Evolutionary conservation across 768 basidiomycete species (phyloP).

Genomic region (Porpolomopsis calyptriformis): DNA sequence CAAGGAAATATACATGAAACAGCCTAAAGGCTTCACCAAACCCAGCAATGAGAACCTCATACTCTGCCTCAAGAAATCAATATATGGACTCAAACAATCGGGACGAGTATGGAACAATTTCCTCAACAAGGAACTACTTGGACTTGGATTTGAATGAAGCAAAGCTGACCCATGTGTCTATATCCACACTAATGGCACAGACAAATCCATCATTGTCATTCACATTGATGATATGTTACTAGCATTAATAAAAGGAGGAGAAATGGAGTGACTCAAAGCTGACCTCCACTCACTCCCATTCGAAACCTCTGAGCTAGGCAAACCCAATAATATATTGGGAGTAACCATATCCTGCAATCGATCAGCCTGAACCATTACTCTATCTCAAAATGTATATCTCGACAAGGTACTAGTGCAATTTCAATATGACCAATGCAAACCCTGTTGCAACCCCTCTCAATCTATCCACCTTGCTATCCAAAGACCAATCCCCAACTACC

Average conservation of each 20-base stretch:
- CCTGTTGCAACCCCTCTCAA: constrained; percentile 24
- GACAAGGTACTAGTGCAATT: constrained; percentile 18
- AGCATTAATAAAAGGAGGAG: neutral
- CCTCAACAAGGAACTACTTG: constrained; percentile 6
- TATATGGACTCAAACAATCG: constrained; percentile 27
- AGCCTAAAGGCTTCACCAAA: constrained; percentile 22
- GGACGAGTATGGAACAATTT: constrained; percentile 19
- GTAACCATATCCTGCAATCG: constrained; percentile 19
- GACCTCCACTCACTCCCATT: neutral
- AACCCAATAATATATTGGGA: constrained; percentile 19
- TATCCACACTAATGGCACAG: constrained; percentile 1
- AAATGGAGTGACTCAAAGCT: neutral
- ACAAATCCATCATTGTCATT: constrained; percentile 18
- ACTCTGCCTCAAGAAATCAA: constrained; percentile 15
- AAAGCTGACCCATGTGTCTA: constrained; percentile 9
- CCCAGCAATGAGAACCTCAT: constrained; percentile 15
- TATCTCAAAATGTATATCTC: constrained; percentile 21
- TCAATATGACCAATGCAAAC: constrained; percentile 19
- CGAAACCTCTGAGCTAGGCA: constrained; percentile 11
- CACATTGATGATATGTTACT: neutral
- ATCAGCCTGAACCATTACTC: constrained; percentile 9
- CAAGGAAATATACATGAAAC: constrained; percentile 29
- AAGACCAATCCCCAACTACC: constrained; percentile 14
- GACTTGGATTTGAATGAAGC: constrained; percentile 4
- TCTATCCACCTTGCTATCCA: constrained; percentile 15